Evolutionary conservation across 2,329 filamentous ascomycete genomes (phyloP).

Genomic region (Penicillium olsonii): DNA sequence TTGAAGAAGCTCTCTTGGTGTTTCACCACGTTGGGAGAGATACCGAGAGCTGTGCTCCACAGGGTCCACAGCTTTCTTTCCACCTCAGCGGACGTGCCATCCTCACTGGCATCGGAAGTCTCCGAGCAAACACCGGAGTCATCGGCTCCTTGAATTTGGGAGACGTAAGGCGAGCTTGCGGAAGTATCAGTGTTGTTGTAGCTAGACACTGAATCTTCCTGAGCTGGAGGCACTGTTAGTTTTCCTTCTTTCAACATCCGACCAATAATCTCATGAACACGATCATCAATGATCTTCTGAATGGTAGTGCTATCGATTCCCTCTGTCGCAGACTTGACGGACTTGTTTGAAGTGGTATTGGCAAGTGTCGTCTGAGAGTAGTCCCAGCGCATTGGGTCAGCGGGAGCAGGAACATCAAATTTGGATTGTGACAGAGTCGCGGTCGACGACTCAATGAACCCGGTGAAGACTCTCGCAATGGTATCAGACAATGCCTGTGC

Average conservation of each 20-base stretch:
- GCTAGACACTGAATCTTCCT: slow-evolving; percentile 14
- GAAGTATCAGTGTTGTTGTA: slow-evolving; percentile 17
- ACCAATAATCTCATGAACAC: slow-evolving; percentile 36
- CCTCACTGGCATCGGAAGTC: slow-evolving; percentile 34
- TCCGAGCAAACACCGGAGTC: slow-evolving; percentile 29
- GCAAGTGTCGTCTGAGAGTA: slow-evolving; percentile 17
- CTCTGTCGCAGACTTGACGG: slow-evolving; percentile 3
- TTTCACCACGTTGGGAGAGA: slow-evolving; percentile 35
- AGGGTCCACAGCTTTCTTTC: slow-evolving; percentile 41
- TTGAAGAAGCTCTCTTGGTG: slow-evolving; percentile 46
- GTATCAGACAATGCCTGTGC: slow-evolving; percentile 32
- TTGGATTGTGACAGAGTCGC: slow-evolving; percentile 25
- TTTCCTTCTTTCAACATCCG: slow-evolving; percentile 35
- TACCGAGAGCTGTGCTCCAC: slow-evolving; percentile 40
- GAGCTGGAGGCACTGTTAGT: slow-evolving; percentile 23
- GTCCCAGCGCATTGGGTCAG: slow-evolving; percentile 13
- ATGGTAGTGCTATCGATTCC: slow-evolving; percentile 27
- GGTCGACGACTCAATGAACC: slow-evolving; percentile 33
- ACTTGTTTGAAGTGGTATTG: slow-evolving; percentile 9
- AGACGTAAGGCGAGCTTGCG: slow-evolving; percentile 21
- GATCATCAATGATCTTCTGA: slow-evolving; percentile 36
- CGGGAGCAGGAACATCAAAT: slow-evolving; percentile 9
- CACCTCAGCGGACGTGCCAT: slow-evolving; percentile 27
- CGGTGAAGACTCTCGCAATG: slow-evolving; percentile 35
- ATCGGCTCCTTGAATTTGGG: slow-evolving; percentile 18